Percentiles rank a stretch among this genome's conserved stretches.
phyloP scores from a whole-genome alignment of 1,139 yeast species.

The Pneumocystis jirovecii region DNA sequence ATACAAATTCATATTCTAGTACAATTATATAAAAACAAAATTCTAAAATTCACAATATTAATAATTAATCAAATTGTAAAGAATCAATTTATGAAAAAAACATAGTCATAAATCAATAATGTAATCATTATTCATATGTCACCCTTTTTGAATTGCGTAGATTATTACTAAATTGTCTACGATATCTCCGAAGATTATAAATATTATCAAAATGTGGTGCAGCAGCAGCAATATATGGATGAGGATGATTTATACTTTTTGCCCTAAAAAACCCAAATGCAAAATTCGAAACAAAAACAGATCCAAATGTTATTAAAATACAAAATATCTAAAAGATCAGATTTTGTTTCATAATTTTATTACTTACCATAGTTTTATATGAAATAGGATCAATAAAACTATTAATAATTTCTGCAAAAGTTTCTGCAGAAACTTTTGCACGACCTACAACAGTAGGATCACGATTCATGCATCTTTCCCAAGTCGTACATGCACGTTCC shows the following conservation, averaged over 20 bases:
- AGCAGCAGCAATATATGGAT: neutral
- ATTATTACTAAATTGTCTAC: neutral
- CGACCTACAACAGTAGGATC: conserved; percentile 70
- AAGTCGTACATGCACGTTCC: conserved; percentile 51
- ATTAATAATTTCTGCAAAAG: conserved; percentile 67
- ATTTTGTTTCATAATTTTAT: neutral
- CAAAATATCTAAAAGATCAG: conserved; percentile 12
- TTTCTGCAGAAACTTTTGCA: conserved; percentile 63
- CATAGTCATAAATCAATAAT: neutral
- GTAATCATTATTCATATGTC: neutral
- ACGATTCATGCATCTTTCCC: conserved; percentile 77
- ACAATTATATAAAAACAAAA: neutral
- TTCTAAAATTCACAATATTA: neutral
- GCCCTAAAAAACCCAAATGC: conserved; percentile 13
- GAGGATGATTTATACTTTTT: conserved; percentile 5
- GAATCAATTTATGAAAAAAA: neutral
- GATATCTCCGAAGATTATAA: neutral
- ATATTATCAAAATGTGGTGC: neutral
- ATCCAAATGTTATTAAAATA: conserved; percentile 16
- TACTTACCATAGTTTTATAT: conserved; percentile 44
- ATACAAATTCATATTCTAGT: neutral
- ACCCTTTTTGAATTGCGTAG: neutral
- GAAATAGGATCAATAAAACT: conserved; percentile 62
- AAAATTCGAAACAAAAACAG: conserved; percentile 17
- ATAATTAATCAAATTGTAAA: neutral